Conservation (phyloP, 345 rosid species). For the Fremontodendron californicum region DNA sequence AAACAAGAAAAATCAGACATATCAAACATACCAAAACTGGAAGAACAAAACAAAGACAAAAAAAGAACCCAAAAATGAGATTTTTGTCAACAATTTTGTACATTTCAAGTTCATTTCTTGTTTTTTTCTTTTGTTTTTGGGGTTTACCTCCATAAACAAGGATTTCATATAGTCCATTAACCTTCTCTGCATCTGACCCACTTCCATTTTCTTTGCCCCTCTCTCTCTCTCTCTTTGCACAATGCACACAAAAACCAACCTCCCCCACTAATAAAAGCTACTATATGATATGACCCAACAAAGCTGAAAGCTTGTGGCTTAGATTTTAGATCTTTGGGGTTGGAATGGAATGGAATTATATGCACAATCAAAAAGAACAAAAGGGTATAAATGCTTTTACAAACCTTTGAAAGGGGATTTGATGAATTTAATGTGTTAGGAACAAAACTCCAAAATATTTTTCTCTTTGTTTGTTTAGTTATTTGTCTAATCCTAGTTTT, state of each 20-base stretch:
- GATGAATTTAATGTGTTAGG: slow-evolving; percentile 23
- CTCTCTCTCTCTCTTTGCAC: background rate
- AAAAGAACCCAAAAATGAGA: background rate
- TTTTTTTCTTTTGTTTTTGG: too few species aligned
- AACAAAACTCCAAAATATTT: slow-evolving; percentile 14
- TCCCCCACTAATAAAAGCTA: background rate
- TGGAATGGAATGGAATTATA: slow-evolving; percentile 16
- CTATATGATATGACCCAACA: background rate
- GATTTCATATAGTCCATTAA: slow-evolving; percentile 66
- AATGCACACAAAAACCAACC: background rate
- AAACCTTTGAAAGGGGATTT: slow-evolving; percentile 20
- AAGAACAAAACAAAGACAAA: background rate
- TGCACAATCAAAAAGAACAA: background rate
- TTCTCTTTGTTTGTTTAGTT: slow-evolving; percentile 7
- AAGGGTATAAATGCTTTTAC: slow-evolving; percentile 14
- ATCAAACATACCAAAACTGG: background rate
- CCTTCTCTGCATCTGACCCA: slow-evolving; percentile 74
- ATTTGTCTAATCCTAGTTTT: background rate
- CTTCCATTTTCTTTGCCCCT: slow-evolving; percentile 47
- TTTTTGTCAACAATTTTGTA: background rate
- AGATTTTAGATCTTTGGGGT: slow-evolving; percentile 24
- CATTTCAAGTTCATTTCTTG: background rate
- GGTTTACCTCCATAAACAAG: slow-evolving; percentile 68
- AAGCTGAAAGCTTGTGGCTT: slow-evolving; percentile 15
- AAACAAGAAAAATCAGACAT: slow-evolving; percentile 5